Base-by-base conservation (phyloP, 2,329 filamentous ascomycete genomes). In the Alternaria brassicicola region DNA sequence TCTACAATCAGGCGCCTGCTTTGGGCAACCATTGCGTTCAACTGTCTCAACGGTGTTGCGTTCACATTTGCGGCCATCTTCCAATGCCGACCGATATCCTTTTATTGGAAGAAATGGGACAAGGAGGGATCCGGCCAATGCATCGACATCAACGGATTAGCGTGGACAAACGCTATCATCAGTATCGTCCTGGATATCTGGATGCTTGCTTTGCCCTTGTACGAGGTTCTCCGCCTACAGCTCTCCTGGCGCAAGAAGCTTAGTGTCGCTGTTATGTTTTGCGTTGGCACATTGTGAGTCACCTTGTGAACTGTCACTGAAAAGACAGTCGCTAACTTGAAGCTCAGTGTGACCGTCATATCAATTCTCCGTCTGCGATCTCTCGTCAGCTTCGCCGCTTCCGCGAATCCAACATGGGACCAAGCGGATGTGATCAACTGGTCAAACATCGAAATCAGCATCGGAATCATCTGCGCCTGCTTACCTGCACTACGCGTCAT, bases 391-490 rank as follows among this genome's bases (percentile, higher is more conserved):
- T 82, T 82, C 59, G 78, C 76, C 9, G 73, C 67, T 33, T 80
- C 80, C 3, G 42, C 62, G 1, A 82, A 83, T 61, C 64, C 78
- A 35, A 75, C 71, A 31, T 79, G 76, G 74, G 78, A 79, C 54
- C 78, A 80, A 64, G 65, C 69, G n/a, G 74, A 74, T 4, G 75
- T 78, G 7, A 66, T 74, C 17, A 76, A 75, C 50, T 81, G 80
- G 80, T 78, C 74, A 17, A 76, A 75, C 12, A 71, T 81, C 26
- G 80, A 82, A 63, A 71, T 79, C 55, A 74, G 80, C 57, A 73
- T 79, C 2, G 79, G 78, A 25, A 78, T 81, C 51, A 76, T 81
- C n/a, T 81, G 79, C 62, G 77, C 77, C 7, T 80, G 79, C 66
- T 76, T 82, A 65, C 79, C 80, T 1, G 69, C 74, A n/a, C 61